These are phyloP conservation scores for Chaetomium sp. DNA, from an alignment of 2,329 filamentous ascomycete genomes.

Conservation along the genomic window DNA sequence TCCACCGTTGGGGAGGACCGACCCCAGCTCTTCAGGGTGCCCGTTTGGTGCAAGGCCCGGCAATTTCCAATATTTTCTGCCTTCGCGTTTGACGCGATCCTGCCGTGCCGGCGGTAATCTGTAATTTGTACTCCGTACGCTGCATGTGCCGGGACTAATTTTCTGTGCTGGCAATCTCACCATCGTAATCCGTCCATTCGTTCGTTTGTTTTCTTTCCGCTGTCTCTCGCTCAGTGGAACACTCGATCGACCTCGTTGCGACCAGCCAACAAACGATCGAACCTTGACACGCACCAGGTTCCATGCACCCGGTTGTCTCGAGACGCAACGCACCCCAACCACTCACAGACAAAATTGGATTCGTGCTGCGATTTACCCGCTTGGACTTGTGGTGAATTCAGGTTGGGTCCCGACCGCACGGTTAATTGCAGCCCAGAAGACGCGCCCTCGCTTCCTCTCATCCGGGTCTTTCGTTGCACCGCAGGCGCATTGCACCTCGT, in stretches of 20 bases:
- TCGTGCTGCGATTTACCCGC: conserved; percentile 19
- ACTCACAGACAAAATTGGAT: neutral
- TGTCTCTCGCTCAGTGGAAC: neutral
- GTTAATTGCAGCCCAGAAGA: conserved; percentile 28
- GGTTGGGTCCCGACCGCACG: conserved; percentile 14
- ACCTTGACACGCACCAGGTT: neutral
- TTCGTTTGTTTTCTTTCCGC: neutral
- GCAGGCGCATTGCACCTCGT: conserved; percentile 23
- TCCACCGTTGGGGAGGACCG: conserved; percentile 8
- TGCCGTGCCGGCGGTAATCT: neutral
- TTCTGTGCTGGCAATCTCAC: neutral
- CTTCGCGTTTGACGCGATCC: conserved; percentile 18
- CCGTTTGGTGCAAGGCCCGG: conserved; percentile 12
- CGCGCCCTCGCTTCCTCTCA: conserved; percentile 21
- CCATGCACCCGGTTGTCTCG: neutral
- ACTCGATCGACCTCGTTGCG: neutral
- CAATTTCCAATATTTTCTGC: conserved; percentile 23
- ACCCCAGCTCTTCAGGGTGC: conserved; percentile 11
- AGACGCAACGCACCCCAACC: neutral
- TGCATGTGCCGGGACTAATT: neutral
- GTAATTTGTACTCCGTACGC: neutral
- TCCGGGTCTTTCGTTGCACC: conserved; percentile 25
- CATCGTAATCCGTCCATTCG: neutral
- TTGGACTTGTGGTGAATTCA: neutral
- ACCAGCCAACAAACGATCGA: neutral